phyloP scores from a whole-genome alignment of 2,329 filamentous ascomycete species.

The Neofusicoccum umdonicola region DNA sequence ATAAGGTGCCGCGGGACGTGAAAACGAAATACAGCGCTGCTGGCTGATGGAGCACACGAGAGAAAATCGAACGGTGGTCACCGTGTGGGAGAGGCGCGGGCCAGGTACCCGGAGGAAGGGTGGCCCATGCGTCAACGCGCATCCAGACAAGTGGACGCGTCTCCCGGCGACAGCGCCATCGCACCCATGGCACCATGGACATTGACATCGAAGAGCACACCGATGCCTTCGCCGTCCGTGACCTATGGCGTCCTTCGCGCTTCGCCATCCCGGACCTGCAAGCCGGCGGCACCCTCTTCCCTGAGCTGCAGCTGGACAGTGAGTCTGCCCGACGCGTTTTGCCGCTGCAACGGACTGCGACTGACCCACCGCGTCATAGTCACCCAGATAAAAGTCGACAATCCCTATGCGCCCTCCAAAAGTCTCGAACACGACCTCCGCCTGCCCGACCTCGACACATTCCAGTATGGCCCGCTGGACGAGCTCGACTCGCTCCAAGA shows the following conservation, averaged over 20 bases:
- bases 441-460: constrained; percentile 39
- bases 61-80: not conserved
- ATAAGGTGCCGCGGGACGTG: not conserved
- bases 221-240: constrained; percentile 62
- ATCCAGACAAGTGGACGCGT: constrained; percentile 1
- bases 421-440: constrained; percentile 33
- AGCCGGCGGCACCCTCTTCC: constrained; percentile 29
- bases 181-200: constrained; percentile 10
- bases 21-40: not conserved
- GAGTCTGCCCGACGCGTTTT: constrained; percentile 28
- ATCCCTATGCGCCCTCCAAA: constrained; percentile 40
- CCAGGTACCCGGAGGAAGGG: not conserved
- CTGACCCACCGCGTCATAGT: constrained; percentile 30
- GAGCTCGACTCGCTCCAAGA: constrained; percentile 34
- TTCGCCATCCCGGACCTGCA: constrained; percentile 34
- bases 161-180: constrained; percentile 1
- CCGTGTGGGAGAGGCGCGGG: not conserved
- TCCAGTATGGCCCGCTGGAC: constrained; percentile 39
- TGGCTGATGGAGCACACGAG: not conserved
- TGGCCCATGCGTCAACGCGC: constrained; percentile 2
- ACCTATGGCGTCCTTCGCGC: constrained; percentile 58
- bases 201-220: constrained; percentile 33
- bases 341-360: constrained; percentile 6
- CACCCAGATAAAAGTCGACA: constrained; percentile 34
- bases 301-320: constrained; percentile 36